Conservation (phyloP, 2,329 filamentous ascomycete species). For the Aspergillus ustus region DNA sequence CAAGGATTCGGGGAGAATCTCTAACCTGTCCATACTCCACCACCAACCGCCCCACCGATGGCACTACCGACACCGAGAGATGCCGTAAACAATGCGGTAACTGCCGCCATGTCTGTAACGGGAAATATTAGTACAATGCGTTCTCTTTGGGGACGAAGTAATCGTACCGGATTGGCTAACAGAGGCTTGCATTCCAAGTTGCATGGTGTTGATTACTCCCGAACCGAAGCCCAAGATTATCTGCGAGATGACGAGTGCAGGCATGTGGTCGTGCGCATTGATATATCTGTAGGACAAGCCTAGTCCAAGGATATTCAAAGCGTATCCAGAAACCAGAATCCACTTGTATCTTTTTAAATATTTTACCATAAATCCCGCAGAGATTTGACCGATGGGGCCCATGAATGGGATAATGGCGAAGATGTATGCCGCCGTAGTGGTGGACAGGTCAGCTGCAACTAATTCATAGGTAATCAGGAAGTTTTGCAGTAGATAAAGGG, state of each 20-base stretch:
- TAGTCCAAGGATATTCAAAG: background rate
- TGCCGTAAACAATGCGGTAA: background rate
- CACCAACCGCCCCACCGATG: background rate
- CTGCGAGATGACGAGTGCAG: background rate
- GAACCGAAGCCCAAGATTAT: background rate
- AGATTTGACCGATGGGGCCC: background rate
- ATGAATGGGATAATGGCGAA: background rate
- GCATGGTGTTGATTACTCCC: background rate
- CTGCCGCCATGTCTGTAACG: background rate
- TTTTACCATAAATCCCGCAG: background rate
- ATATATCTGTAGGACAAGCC: background rate
- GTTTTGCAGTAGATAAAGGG: background rate
- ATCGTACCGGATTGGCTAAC: background rate
- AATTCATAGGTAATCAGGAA: background rate
- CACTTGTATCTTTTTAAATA: background rate
- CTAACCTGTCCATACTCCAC: background rate
- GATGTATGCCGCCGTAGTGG: background rate
- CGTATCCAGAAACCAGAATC: background rate
- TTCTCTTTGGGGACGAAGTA: background rate
- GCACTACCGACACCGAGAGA: background rate
- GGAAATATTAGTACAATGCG: background rate
- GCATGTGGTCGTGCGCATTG: background rate
- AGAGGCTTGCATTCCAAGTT: background rate
- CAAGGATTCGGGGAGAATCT: background rate
- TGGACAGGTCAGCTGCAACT: background rate